These are phyloP conservation scores for Psophocarpus tetragonolobus DNA, from an alignment of 306 rosid species.

Conservation along the genomic window DNA sequence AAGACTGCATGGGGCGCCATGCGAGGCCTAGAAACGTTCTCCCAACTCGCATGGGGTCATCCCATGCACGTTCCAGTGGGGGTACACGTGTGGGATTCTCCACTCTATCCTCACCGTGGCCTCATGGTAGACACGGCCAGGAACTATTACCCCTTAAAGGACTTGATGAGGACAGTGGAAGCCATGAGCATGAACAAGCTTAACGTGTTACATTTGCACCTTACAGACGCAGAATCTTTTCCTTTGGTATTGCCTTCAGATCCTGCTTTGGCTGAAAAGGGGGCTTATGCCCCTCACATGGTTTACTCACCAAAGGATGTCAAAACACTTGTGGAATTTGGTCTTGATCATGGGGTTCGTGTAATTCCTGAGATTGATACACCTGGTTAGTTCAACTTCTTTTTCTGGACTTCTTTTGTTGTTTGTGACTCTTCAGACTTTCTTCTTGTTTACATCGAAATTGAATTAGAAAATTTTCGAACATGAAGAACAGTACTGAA, in stretches of 20 bases:
- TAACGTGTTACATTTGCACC: slow-evolving; percentile 89
- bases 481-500: background rate
- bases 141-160: slow-evolving; percentile 62
- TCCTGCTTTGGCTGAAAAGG: slow-evolving; percentile 67
- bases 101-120: slow-evolving; percentile 62
- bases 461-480: background rate
- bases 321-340: slow-evolving; percentile 54
- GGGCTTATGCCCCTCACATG: slow-evolving; percentile 74
- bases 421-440: slow-evolving; percentile 1
- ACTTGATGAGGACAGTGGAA: slow-evolving; percentile 61
- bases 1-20: slow-evolving; percentile 76
- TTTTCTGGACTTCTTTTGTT: background rate
- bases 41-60: slow-evolving; percentile 73
- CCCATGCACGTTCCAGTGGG: slow-evolving; percentile 58
- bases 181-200: slow-evolving; percentile 81
- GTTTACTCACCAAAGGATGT: slow-evolving; percentile 66
- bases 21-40: slow-evolving; percentile 80
- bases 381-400: slow-evolving; percentile 58
- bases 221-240: slow-evolving; percentile 86
- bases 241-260: slow-evolving; percentile 74
- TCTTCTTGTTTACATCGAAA: background rate
- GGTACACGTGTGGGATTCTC: slow-evolving; percentile 54
- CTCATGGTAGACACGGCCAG: slow-evolving; percentile 76
- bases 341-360: slow-evolving; percentile 79
- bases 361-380: slow-evolving; percentile 86